Conservation (phyloP, 1,284 basidiomycete species). For the Ganoderma resinaceum region DNA sequence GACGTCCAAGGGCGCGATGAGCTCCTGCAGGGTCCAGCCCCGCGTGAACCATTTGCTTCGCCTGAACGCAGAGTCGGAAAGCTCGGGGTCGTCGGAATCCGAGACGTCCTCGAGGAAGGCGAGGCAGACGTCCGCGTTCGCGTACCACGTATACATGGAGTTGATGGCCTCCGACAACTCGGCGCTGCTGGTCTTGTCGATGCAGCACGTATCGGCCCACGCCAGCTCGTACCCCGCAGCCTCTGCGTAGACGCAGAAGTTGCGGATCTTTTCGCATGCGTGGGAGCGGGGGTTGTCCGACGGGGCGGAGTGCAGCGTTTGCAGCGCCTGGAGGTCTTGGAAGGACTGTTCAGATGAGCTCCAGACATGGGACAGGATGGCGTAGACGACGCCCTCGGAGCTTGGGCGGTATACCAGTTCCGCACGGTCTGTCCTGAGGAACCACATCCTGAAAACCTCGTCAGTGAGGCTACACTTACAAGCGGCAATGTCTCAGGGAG, state of each 20-base stretch:
- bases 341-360: constrained; percentile 16
- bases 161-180: constrained; percentile 17
- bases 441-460: constrained; percentile 9
- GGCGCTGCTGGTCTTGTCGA: constrained; percentile 19
- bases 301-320: background rate
- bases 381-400: constrained; percentile 11
- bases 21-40: constrained; percentile 18
- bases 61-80: constrained; percentile 4
- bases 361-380: constrained; percentile 14
- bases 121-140: constrained; percentile 11
- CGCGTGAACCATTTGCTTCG: constrained; percentile 14
- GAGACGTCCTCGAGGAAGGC: constrained; percentile 14
- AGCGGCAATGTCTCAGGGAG: background rate
- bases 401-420: constrained; percentile 8
- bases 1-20: constrained; percentile 15
- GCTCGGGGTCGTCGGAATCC: constrained; percentile 7
- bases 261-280: constrained; percentile 9
- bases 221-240: constrained; percentile 7
- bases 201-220: constrained; percentile 19
- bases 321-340: constrained; percentile 10
- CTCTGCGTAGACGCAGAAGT: constrained; percentile 15
- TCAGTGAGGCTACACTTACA: background rate
- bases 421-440: constrained; percentile 16
- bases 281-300: constrained; percentile 7
- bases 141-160: constrained; percentile 16